Evolutionary conservation across 495 filamentous ascomycete genomes (phyloP).

Genomic region (Glarea lozoyensis): DNA sequence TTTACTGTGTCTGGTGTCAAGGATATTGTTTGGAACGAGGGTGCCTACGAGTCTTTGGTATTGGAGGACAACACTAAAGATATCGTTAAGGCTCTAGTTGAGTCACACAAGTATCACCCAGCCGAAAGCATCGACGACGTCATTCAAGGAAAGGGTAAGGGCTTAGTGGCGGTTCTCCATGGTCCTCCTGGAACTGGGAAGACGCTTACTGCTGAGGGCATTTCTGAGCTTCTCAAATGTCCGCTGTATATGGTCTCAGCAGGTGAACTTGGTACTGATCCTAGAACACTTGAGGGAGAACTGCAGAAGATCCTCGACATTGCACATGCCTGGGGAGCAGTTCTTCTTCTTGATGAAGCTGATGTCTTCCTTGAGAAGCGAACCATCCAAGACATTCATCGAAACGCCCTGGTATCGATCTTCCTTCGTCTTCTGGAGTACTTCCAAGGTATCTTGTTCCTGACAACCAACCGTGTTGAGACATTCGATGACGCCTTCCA

Average conservation of each 20-base stretch:
- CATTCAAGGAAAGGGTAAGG: conserved; percentile 70
- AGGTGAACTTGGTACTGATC: conserved; percentile 75
- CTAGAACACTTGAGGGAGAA: conserved; percentile 66
- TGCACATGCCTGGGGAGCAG: conserved; percentile 78
- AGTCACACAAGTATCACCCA: conserved; percentile 70
- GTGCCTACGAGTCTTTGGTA: conserved; percentile 73
- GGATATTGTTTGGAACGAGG: conserved; percentile 74
- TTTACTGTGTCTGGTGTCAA: conserved; percentile 77
- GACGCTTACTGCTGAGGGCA: conserved; percentile 81
- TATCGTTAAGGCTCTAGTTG: conserved; percentile 72
- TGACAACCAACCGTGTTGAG: conserved; percentile 74
- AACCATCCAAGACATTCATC: conserved; percentile 58
- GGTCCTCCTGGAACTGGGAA: conserved; percentile 85
- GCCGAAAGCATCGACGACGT: conserved; percentile 79
- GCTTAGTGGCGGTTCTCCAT: conserved; percentile 66
- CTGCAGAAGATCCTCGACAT: conserved; percentile 81
- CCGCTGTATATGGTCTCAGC: conserved; percentile 81
- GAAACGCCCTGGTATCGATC: conserved; percentile 72
- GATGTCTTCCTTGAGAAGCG: conserved; percentile 74
- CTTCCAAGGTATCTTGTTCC: conserved; percentile 70
- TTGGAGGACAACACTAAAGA: conserved; percentile 67
- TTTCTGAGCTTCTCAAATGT: conserved; percentile 71
- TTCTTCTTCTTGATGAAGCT: conserved; percentile 69
- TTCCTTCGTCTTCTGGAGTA: conserved; percentile 57
- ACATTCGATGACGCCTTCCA: conserved; percentile 57